Evolutionary conservation across 108 stramenopile species (phyloP).

Genomic region (Nannochloropsis granulata): DNA sequence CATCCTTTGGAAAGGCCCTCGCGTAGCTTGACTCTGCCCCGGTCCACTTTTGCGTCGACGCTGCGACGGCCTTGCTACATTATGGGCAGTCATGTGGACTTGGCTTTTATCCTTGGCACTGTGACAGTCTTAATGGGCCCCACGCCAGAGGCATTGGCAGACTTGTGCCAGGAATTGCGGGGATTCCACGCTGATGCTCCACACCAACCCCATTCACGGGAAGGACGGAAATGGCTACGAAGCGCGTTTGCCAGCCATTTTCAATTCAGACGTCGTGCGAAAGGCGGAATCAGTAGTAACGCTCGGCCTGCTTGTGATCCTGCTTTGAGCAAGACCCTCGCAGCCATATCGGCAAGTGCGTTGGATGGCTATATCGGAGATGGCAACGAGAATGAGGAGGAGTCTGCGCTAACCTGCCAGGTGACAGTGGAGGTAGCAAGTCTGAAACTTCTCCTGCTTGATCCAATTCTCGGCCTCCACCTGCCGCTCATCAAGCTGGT

Average conservation of each 20-base stretch:
- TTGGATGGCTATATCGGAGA: not conserved
- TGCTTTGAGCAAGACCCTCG: not conserved
- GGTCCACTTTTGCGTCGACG: not conserved
- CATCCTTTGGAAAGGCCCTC: not conserved
- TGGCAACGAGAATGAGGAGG: not conserved
- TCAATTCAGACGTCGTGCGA: not conserved
- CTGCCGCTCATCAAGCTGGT: not conserved
- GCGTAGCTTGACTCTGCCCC: not conserved
- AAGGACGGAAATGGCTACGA: not conserved
- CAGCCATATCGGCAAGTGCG: not conserved
- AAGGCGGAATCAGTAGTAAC: not conserved
- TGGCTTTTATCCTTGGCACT: not conserved
- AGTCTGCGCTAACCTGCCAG: not conserved
- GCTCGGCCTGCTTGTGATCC: not conserved
- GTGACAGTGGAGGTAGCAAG: not conserved
- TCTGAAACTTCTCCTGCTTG: not conserved
- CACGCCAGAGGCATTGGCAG: not conserved
- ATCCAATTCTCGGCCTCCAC: not conserved
- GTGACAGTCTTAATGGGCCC: not conserved
- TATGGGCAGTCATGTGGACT: not conserved
- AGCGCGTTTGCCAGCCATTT: not conserved
- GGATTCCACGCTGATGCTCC: not conserved
- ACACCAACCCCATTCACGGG: not conserved
- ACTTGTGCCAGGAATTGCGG: not conserved
- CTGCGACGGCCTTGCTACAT: not conserved